Evolutionary conservation across 2,329 filamentous ascomycete genomes (phyloP).

Genomic region (Hypoxylon sp.): DNA sequence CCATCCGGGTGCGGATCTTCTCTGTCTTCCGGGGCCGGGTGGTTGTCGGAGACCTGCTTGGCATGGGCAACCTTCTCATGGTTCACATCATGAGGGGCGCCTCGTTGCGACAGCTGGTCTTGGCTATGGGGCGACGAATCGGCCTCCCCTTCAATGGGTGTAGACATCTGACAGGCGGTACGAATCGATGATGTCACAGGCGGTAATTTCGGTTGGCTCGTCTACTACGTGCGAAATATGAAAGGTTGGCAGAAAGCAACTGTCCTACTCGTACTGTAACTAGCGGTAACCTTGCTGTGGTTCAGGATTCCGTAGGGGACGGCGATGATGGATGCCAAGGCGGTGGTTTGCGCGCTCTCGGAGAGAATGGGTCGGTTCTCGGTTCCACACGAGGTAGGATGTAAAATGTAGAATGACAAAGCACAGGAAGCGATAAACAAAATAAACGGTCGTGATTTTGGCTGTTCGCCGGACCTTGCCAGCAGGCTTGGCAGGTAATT

Average conservation of each 20-base stretch:
- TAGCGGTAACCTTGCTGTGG: slow-evolving; percentile 22
- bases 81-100: slow-evolving; percentile 26
- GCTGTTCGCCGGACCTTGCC: slow-evolving; percentile 1
- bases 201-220: slow-evolving; percentile 14
- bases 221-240: slow-evolving; percentile 20
- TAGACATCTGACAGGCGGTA: slow-evolving; percentile 19
- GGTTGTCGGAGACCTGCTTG: slow-evolving; percentile 39
- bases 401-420: background rate
- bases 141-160: slow-evolving; percentile 15
- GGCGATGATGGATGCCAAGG: slow-evolving; percentile 38
- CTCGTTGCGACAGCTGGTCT: slow-evolving; percentile 29
- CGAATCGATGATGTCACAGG: slow-evolving; percentile 27
- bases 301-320: slow-evolving; percentile 24
- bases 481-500: slow-evolving; percentile 24
- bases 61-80: slow-evolving; percentile 59
- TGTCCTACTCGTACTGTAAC: slow-evolving; percentile 14
- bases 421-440: slow-evolving; percentile 32
- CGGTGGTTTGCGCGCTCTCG: slow-evolving; percentile 18
- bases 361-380: slow-evolving; percentile 21
- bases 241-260: slow-evolving; percentile 8
- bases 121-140: slow-evolving; percentile 25
- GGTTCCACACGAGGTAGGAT: slow-evolving; percentile 30
- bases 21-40: slow-evolving; percentile 31
- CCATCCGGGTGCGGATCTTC: slow-evolving; percentile 26
- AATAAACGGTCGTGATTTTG: slow-evolving; percentile 5